A percentile compares a stretch with the other conserved stretches of the same genome.
Evolutionary conservation across 176 grass and related monocot species (phyloP).

Genomic region (Bothriochloa decipiens): DNA sequence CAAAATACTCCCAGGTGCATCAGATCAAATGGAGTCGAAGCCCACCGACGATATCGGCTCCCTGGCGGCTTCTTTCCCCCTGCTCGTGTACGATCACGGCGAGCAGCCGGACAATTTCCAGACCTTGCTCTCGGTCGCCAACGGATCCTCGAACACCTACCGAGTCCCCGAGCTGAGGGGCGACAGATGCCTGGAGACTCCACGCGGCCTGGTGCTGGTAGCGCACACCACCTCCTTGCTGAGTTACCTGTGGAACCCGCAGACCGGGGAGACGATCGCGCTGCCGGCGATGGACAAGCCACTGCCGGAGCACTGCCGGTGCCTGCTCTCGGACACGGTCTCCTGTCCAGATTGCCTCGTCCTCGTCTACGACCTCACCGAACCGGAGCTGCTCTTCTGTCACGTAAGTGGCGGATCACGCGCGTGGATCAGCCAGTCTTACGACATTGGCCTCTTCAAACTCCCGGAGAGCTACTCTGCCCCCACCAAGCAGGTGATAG

Average conservation of each 20-base stretch:
- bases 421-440: background rate
- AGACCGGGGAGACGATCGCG: background rate
- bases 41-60: background rate
- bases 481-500: fast-evolving
- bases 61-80: background rate
- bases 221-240: background rate
- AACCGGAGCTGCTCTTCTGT: background rate
- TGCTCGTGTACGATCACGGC: constrained; percentile 23
- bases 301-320: background rate
- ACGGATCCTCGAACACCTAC: background rate
- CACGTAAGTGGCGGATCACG: background rate
- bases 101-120: background rate
- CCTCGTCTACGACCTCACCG: background rate
- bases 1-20: too few species aligned
- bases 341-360: background rate
- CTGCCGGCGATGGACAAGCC: background rate
- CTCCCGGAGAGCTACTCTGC: background rate
- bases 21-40: background rate
- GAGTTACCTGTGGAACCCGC: background rate
- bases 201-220: background rate
- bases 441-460: background rate
- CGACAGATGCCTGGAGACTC: background rate
- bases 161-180: background rate
- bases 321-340: background rate
- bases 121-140: background rate